A percentile compares a stretch with the other conserved stretches of the same genome.
phyloP scores from a whole-genome alignment of 2,329 filamentous ascomycete species.

The Cryphonectria radicalis region DNA sequence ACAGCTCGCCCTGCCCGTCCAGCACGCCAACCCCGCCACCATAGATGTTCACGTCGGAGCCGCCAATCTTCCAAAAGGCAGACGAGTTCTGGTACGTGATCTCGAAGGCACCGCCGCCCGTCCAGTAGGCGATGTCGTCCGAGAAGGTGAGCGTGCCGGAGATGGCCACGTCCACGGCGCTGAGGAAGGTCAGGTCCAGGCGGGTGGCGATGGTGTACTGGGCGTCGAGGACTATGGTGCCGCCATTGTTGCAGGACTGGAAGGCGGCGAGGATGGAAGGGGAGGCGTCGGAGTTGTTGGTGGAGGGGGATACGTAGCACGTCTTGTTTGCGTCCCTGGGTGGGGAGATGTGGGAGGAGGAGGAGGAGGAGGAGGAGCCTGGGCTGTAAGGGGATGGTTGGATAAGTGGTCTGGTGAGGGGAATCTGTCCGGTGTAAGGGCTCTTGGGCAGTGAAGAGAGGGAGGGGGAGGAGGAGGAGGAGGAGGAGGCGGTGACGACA shows the following conservation, averaged over 20 bases:
- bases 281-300: conserved; percentile 35
- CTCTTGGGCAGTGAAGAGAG: neutral
- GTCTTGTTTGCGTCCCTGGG: conserved; percentile 32
- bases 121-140: conserved; percentile 63
- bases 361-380: conserved; percentile 1
- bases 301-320: conserved; percentile 35
- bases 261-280: conserved; percentile 58
- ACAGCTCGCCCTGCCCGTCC: conserved; percentile 63
- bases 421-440: neutral
- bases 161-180: conserved; percentile 60
- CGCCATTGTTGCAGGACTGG: conserved; percentile 63
- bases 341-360: conserved; percentile 24
- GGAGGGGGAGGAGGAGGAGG: neutral
- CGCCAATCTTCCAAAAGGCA: conserved; percentile 63
- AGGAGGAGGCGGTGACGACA: neutral
- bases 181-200: conserved; percentile 59
- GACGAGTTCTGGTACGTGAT: conserved; percentile 61
- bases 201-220: conserved; percentile 61
- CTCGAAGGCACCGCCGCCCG: conserved; percentile 53
- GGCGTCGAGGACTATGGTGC: conserved; percentile 59
- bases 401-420: conserved; percentile 14
- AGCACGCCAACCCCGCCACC: conserved; percentile 52
- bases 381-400: conserved; percentile 16
- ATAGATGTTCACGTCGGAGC: conserved; percentile 62
- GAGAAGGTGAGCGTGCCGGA: conserved; percentile 46